Evolutionary conservation across 805 yeast species (phyloP), one percentile per base, ranked within the genome.

Genomic region (Metschnikowia corniflorae): DNA sequence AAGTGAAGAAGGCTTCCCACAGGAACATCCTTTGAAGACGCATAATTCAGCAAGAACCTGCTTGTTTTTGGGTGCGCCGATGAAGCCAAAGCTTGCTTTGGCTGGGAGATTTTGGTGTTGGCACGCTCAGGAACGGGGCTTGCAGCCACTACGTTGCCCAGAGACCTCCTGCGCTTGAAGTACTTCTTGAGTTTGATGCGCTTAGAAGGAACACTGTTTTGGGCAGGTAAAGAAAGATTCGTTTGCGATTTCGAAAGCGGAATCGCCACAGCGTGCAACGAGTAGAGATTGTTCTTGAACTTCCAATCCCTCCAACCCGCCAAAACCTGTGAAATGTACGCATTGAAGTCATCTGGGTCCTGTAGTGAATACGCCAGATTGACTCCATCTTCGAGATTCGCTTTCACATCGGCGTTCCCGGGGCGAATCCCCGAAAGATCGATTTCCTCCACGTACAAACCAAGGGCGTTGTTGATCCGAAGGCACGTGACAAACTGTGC

Each of bases 271-370:
- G 54, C 45, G 35, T 50, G 58, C 26, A 60, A 42, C 1, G 68
- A 53, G 52, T 81, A 82, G 23, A 84, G 56, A 58, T 82, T 88
- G 34, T 73, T 75, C 43, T 86, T 72, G 51, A 73, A 81, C 51
- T 86, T 82, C 95, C 95, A 87, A 57, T 87, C 96, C 54, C 96
- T 71, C 96, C 96, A 87, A 7, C 91, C 82, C 0, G 95, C 95
- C 33, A 74, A 60, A 2, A 80, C 40, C 23, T 30, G 40, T 5
- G 38, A 26, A 4, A 37, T n/a, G 14, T 35, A 27, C 5, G n/a
- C 18, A 19, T 24, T 22, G 6, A 22, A n/a, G 6, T 31, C 37
- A 5, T 36, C 37, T 4, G 27, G 29, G 15, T 21, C 21, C 15
- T 7, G 26, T 7, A 26, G 15, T 14, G 37, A 14, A 6, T 10